Conservation (phyloP, 805 yeast genomes). For the Henningerozyma blattae region DNA sequence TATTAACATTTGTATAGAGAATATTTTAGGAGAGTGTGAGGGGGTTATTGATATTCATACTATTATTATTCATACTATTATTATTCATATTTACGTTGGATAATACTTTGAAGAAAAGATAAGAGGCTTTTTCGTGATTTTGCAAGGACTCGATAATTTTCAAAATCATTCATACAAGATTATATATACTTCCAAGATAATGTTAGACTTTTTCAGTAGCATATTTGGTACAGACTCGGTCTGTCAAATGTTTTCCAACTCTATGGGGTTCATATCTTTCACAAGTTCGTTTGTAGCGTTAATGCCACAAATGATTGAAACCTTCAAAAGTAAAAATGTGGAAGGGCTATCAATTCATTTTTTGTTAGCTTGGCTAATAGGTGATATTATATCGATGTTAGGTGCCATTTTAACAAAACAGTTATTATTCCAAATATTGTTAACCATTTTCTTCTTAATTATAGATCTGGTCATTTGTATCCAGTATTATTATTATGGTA, state of each 20-base stretch:
- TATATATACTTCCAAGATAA: too few relatives aligned
- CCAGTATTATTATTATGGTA: slow-evolving; percentile 61
- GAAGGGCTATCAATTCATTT: slow-evolving; percentile 48
- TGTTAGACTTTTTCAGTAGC: too few relatives aligned
- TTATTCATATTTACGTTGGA: too few relatives aligned
- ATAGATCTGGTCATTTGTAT: slow-evolving; percentile 57
- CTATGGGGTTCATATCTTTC: slow-evolving; percentile 34
- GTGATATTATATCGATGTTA: slow-evolving; percentile 37
- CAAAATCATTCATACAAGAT: too few relatives aligned
- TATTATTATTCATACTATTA: too few relatives aligned
- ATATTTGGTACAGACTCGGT: too few relatives aligned
- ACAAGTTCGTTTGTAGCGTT: slow-evolving; percentile 36
- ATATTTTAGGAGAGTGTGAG: too few relatives aligned
- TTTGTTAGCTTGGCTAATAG: slow-evolving; percentile 33
- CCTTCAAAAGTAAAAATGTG: slow-evolving; percentile 43
- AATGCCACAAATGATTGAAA: slow-evolving; percentile 46
- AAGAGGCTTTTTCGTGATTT: too few relatives aligned
- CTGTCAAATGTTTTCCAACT: slow-evolving; percentile 12
- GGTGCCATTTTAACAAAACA: slow-evolving; percentile 76
- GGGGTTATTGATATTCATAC: too few relatives aligned
- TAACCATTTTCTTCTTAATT: slow-evolving; percentile 63
- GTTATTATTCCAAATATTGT: slow-evolving; percentile 60
- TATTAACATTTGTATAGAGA: too few relatives aligned
- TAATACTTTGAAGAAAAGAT: too few relatives aligned
- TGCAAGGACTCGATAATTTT: too few relatives aligned